phyloP scores from a whole-genome alignment of 805 yeast species.

The Ascoidea asiatica region DNA sequence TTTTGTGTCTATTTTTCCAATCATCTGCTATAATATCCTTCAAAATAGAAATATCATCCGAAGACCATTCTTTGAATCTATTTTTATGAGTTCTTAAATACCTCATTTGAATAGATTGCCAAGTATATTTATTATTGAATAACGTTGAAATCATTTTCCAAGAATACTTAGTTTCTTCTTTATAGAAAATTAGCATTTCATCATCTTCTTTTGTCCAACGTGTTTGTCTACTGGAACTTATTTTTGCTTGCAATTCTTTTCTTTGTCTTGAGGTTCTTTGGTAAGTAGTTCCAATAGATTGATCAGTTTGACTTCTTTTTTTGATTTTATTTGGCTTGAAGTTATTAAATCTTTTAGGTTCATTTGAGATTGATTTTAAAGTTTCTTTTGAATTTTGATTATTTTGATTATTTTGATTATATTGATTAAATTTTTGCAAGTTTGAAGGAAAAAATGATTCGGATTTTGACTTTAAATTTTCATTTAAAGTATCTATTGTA shows the following conservation, averaged over 20 bases:
- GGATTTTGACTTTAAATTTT: neutral
- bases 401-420: too few relatives aligned
- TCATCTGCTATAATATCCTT: constrained; percentile 20
- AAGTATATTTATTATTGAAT: constrained; percentile 14
- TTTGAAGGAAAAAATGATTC: neutral
- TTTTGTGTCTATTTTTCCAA: constrained; percentile 27
- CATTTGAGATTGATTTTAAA: neutral
- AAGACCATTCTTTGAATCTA: constrained; percentile 21
- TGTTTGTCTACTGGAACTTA: too few relatives aligned
- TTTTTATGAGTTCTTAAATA: constrained; percentile 26
- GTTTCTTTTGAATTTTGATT: neutral
- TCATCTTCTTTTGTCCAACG: constrained; percentile 24
- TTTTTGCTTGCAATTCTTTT: too few relatives aligned
- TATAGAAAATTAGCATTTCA: constrained; percentile 12
- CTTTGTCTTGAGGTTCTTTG: neutral
- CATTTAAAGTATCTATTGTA: too few relatives aligned
- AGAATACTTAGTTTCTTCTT: constrained; percentile 22
- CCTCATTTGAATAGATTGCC: constrained; percentile 36
- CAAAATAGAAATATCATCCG: constrained; percentile 20
- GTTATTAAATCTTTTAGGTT: neutral
- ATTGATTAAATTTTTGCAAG: neutral
- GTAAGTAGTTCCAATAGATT: too few relatives aligned
- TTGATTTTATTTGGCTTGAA: neutral
- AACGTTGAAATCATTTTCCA: constrained; percentile 25
- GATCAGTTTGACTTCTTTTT: too few relatives aligned